Conservation (phyloP, 345 rosid species). For the Psidium guajava region DNA sequence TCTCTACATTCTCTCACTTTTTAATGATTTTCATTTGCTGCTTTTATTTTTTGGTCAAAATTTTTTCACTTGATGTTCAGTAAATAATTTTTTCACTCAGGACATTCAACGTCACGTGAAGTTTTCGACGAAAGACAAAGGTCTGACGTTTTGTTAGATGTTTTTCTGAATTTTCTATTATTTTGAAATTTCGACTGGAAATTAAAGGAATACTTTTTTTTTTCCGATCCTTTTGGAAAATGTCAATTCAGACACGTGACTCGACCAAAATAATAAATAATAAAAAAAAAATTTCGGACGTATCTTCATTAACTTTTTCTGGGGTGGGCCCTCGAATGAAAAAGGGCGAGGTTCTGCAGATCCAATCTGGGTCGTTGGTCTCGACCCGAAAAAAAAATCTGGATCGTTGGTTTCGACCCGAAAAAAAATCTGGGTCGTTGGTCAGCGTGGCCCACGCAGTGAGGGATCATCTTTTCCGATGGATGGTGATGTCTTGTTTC, state of each 20-base stretch:
- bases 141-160: not conserved
- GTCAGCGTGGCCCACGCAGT: not conserved
- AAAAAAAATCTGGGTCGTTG: not conserved
- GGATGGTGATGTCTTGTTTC: not conserved
- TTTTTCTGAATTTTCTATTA: not conserved
- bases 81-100: not conserved
- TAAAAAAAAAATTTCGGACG: not conserved
- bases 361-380: too few species aligned
- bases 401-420: too few species aligned
- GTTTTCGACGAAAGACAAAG: not conserved
- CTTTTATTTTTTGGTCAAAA: too few species aligned
- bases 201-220: not conserved
- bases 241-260: not conserved
- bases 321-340: not conserved
- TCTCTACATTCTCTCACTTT: not conserved
- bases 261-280: too few species aligned
- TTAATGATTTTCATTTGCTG: not conserved
- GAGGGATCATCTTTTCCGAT: not conserved
- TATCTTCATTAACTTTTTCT: not conserved
- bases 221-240: not conserved
- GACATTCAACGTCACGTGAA: not conserved
- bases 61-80: too few species aligned
- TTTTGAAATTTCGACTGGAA: not conserved
- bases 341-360: not conserved
- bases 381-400: too few species aligned